Evolutionary conservation across 371 early-diverging fungal species (phyloP), one percentile per base, ranked within the genome.

Genomic region (Circinella minor): DNA sequence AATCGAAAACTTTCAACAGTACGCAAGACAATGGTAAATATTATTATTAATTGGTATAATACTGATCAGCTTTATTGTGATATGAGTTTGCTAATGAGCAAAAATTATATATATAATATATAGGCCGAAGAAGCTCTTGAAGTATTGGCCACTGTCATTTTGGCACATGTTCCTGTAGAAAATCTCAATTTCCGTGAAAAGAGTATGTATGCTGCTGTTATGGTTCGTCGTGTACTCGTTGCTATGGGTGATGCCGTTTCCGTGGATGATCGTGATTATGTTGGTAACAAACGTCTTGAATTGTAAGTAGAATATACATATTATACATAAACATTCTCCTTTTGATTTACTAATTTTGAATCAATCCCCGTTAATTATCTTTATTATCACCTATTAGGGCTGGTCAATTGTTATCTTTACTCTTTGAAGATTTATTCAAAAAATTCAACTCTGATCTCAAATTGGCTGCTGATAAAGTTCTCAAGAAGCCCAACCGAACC

Each of bases 351-450:
- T 47, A 47, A 11, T 47, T 15, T 11, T 15, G 15, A 11, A n/a
- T 20, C 7, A 4, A 55, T 20, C 10, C 18, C 47, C 15, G 7
- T 1, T 55, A 55, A n/a, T 67, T 43, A 36, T 27, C 0, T 27
- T 27, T 27, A 27, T 27, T 27, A 27, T 27, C 27, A 27, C 27
- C 27, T 27, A 18, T 5, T 81, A 93, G 94, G 74, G 99, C 99
- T 36, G 99, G 99, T 49, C 98, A 99, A 76, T 83, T 99, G 65
- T 83, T 99, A 0, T 93, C 97, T 1, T 89, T 99, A 49, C 86
- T 99, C 55, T 99, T 99, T 78, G 99, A 99, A 85, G 99, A 99
- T 91, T 83, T 98, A 72, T 99, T 99, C 89, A 99, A 99, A 75
- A 91, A 93, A 46, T 99, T 97, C 88, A 97, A 95, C 71, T 82